Conservation (phyloP, 257 asterid species). For the Solanum corneliomulleri region DNA sequence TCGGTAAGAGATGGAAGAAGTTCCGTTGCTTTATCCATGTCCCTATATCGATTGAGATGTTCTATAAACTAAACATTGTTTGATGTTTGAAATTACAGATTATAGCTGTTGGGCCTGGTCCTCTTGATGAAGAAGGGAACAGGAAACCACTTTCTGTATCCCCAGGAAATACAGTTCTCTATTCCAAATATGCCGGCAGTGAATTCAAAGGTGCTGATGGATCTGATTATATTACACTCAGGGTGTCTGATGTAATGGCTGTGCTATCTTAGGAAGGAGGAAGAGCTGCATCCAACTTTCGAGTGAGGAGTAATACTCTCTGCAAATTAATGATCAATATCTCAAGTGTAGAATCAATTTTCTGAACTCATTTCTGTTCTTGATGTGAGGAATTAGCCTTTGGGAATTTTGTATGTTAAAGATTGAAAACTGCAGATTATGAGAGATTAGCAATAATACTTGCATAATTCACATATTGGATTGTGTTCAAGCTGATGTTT, state of each 20-base stretch:
- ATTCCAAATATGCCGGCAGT: constrained; percentile 85
- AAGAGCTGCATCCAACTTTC: background rate
- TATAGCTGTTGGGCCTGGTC: constrained; percentile 84
- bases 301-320: background rate
- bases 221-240: constrained; percentile 52
- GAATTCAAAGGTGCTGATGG: constrained; percentile 82
- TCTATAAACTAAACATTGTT: background rate
- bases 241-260: constrained; percentile 81
- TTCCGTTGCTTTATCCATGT: background rate
- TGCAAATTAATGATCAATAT: background rate
- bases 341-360: background rate
- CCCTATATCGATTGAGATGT: background rate
- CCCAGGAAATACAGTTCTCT: constrained; percentile 66
- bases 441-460: background rate
- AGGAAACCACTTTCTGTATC: constrained; percentile 60
- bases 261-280: constrained; percentile 33
- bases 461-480: background rate
- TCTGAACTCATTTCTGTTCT: background rate
- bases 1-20: constrained; percentile 26
- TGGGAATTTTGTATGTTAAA: background rate
- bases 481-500: background rate
- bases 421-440: background rate
- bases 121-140: constrained; percentile 71
- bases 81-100: constrained; percentile 30
- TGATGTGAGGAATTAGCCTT: background rate